A percentile compares a stretch with the other conserved stretches of the same genome.
Conservation (phyloP, 2,329 filamentous ascomycete genomes). For the Aureobasidium subglaciale region DNA sequence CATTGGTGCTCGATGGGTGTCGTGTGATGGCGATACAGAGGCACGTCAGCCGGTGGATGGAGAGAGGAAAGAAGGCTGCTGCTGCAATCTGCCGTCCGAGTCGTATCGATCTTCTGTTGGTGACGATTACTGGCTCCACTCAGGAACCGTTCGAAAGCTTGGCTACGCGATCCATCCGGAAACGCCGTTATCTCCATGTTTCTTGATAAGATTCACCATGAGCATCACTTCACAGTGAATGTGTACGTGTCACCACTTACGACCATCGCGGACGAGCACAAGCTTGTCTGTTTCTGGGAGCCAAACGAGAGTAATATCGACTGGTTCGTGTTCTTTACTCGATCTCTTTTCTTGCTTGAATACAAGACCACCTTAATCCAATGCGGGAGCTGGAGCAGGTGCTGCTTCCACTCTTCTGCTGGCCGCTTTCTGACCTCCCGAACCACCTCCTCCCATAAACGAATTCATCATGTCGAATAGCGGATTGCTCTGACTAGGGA, state of each 20-base stretch:
- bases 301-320: too few species aligned
- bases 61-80: background rate
- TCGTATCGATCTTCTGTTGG: background rate
- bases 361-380: conserved; percentile 22
- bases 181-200: background rate
- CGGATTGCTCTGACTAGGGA: conserved; percentile 83
- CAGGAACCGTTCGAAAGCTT: conserved; percentile 6
- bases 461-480: conserved; percentile 98
- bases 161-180: background rate
- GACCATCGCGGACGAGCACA: background rate
- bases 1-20: conserved; percentile 1
- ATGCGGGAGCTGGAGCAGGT: conserved; percentile 27
- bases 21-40: conserved; percentile 7
- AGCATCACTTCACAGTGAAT: too few species aligned
- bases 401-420: conserved; percentile 41
- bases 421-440: conserved; percentile 42
- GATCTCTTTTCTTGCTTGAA: too few species aligned
- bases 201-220: background rate
- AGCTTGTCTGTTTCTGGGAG: too few species aligned
- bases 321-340: too few species aligned
- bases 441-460: conserved; percentile 73
- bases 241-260: background rate
- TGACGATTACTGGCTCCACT: conserved; percentile 4
- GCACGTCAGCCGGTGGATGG: background rate
- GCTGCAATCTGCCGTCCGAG: conserved; percentile 8